Conservation (phyloP, 306 rosid species). For the Quercus glauca region DNA sequence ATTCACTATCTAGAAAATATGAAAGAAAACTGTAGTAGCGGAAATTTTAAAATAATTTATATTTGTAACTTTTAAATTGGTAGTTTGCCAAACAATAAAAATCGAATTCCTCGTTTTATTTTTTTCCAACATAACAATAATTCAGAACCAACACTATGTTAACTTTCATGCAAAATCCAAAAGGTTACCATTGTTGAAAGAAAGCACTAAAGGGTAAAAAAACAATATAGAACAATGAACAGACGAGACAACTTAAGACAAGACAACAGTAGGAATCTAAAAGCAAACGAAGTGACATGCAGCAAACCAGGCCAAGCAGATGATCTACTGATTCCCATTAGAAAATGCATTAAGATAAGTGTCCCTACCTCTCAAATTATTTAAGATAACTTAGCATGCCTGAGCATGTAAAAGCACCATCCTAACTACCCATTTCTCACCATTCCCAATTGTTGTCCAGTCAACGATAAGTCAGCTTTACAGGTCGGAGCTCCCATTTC, state of each 20-base stretch:
- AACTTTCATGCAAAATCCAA: background rate
- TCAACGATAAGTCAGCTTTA: constrained; percentile 67
- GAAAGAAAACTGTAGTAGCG: too few relatives aligned
- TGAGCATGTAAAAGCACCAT: constrained; percentile 50
- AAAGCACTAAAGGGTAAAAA: background rate
- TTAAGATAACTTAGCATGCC: constrained; percentile 56
- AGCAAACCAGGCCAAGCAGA: constrained; percentile 26
- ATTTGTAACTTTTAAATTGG: too few relatives aligned
- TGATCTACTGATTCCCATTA: constrained; percentile 47
- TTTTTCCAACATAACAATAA: background rate
- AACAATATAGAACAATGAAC: background rate
- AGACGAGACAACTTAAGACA: background rate
- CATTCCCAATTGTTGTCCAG: constrained; percentile 55
- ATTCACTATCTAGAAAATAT: too few relatives aligned
- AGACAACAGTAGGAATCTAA: background rate
- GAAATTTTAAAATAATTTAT: too few relatives aligned
- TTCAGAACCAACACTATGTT: background rate
- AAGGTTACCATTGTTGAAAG: background rate
- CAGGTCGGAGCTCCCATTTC: constrained; percentile 58
- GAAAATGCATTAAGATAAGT: constrained; percentile 34
- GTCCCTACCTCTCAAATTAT: constrained; percentile 57
- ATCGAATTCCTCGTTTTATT: too few relatives aligned
- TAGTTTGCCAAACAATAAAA: too few relatives aligned
- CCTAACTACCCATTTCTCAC: constrained; percentile 61
- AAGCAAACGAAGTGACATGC: background rate